Evolutionary conservation across 2,329 filamentous ascomycete genomes (phyloP).

Genomic region (Rhexocercosporidium sp.): DNA sequence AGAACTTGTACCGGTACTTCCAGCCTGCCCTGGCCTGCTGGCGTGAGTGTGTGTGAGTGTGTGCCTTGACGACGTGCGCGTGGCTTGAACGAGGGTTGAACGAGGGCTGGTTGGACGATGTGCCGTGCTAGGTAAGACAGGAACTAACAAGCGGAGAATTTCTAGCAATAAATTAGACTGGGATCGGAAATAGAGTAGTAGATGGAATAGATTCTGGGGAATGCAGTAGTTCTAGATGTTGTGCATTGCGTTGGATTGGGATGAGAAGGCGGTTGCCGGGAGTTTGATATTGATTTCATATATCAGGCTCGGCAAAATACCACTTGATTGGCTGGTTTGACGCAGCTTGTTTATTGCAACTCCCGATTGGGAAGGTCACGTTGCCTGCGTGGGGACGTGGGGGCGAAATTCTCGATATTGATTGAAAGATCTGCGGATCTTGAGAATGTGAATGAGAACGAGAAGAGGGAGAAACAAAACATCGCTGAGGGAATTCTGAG

Average conservation of each 20-base stretch:
- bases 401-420: background rate
- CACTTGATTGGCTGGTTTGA: background rate
- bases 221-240: background rate
- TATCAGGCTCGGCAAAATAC: background rate
- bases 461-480: background rate
- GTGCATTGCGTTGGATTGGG: background rate
- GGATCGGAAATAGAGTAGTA: background rate
- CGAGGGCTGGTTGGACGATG: background rate
- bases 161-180: background rate
- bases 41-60: no score
- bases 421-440: background rate
- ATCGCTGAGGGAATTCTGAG: background rate
- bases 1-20: conserved; percentile 5
- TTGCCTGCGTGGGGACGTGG: background rate
- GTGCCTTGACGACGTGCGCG: conserved; percentile 5
- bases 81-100: background rate
- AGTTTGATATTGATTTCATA: conserved; percentile 11
- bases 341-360: conserved; percentile 4
- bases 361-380: background rate
- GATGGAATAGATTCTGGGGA: conserved; percentile 1
- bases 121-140: conserved; percentile 5
- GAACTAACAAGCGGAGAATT: background rate
- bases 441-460: conserved; percentile 1
- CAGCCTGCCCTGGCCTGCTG: background rate
- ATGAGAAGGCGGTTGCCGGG: background rate